A percentile compares a stretch with the other conserved stretches of the same genome.
Evolutionary conservation across 208 protist genomes (phyloP).

Genomic region (Strigomonas culicis): DNA sequence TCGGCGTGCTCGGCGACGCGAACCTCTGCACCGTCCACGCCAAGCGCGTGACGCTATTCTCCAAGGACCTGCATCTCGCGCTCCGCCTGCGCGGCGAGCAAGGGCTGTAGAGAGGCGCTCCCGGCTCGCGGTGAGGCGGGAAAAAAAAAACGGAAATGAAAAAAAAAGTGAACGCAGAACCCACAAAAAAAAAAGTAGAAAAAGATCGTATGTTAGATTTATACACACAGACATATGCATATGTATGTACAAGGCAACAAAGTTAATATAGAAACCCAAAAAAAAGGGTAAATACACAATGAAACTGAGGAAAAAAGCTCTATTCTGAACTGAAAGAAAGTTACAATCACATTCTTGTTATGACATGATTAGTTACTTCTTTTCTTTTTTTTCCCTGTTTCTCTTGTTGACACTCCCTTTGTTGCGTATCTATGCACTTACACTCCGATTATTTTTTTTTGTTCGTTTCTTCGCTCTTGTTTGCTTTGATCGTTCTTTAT

Average conservation of each 20-base stretch:
- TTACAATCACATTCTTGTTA: neutral
- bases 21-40: conserved; percentile 98
- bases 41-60: conserved; percentile 99
- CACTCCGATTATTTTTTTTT: conserved; percentile 4
- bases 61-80: conserved; percentile 98
- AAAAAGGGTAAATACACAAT: neutral
- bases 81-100: conserved; percentile 96
- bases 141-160: too few species aligned
- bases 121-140: too few species aligned
- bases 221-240: too few species aligned
- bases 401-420: conserved; percentile 7
- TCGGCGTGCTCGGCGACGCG: conserved; percentile 91
- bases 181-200: too few species aligned
- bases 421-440: conserved; percentile 10
- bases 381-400: conserved; percentile 13
- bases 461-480: conserved; percentile 8
- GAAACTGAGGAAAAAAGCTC: neutral
- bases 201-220: too few species aligned
- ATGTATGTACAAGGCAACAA: too few species aligned
- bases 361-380: conserved; percentile 5
- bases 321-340: neutral
- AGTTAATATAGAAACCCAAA: too few species aligned
- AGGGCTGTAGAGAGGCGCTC: too few species aligned
- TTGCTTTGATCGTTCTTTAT: neutral
- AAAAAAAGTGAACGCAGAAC: too few species aligned